Evolutionary conservation across 1,284 basidiomycete species (phyloP).

Genomic region (Microbotryum scabiosae): DNA sequence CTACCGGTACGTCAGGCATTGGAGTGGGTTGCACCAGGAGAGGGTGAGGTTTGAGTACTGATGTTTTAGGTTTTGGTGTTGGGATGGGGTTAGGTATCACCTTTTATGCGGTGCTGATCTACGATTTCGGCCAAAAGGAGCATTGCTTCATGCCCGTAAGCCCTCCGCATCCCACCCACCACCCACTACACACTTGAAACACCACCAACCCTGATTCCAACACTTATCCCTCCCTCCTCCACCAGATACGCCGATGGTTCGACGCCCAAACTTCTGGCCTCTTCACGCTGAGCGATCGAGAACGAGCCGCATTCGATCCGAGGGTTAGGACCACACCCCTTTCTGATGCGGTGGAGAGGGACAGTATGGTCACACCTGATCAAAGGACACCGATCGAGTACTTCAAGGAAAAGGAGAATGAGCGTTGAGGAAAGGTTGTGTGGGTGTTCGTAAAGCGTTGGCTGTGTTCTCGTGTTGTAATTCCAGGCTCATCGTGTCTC

Average conservation of each 20-base stretch:
- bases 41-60: not conserved
- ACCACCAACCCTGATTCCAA: no score
- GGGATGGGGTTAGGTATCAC: conserved; percentile 5
- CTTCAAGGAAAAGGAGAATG: conserved; percentile 22
- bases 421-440: not conserved
- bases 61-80: no score
- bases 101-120: conserved; percentile 28
- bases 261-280: conserved; percentile 24
- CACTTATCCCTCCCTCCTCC: not conserved
- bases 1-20: conserved; percentile 15
- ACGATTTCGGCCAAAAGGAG: conserved; percentile 31
- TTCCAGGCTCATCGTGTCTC: no score
- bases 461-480: no score
- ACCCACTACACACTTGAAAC: no score
- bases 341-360: not conserved
- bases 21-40: no score
- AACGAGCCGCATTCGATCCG: not conserved
- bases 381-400: conserved; percentile 19
- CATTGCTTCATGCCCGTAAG: conserved; percentile 34
- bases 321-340: no score
- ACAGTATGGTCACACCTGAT: conserved; percentile 4
- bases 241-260: conserved; percentile 30
- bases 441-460: no score
- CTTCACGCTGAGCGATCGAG: conserved; percentile 31
- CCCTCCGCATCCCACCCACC: no score